These are phyloP conservation scores for Colletotrichum tanaceti DNA, from an alignment of 2,329 filamentous ascomycete genomes.

Conservation along the genomic window DNA sequence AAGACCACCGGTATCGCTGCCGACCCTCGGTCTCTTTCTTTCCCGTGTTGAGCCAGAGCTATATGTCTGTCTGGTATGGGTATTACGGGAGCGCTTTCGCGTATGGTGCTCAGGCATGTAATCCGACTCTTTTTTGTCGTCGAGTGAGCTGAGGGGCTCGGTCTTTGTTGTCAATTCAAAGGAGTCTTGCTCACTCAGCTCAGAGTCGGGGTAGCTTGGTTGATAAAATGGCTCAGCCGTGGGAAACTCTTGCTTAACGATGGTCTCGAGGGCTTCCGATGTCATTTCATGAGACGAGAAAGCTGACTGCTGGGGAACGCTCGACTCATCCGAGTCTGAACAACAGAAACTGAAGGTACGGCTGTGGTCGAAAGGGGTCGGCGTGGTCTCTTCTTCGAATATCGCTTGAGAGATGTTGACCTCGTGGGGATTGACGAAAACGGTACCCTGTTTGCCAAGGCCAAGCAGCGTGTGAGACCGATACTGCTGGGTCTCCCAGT, in stretches of 20 bases:
- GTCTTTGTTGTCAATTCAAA: constrained; percentile 38
- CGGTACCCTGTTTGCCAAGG: constrained; percentile 12
- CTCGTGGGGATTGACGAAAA: constrained; percentile 39
- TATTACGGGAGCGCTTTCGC: constrained; percentile 37
- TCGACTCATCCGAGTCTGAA: constrained; percentile 24
- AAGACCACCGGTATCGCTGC: constrained; percentile 2
- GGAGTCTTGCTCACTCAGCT: constrained; percentile 39
- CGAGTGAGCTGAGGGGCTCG: background rate
- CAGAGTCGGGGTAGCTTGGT: constrained; percentile 28
- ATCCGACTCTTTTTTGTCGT: constrained; percentile 32
- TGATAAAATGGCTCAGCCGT: constrained; percentile 3
- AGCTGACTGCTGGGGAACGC: constrained; percentile 16
- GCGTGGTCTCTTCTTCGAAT: constrained; percentile 29
- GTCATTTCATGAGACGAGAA: constrained; percentile 27
- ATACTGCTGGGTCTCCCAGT: constrained; percentile 25
- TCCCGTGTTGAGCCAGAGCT: constrained; percentile 10
- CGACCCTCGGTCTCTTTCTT: constrained; percentile 28
- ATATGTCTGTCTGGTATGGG: constrained; percentile 3
- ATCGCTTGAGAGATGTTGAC: constrained; percentile 34
- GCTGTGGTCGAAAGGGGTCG: constrained; percentile 7
- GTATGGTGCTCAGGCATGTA: constrained; percentile 33
- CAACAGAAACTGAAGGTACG: constrained; percentile 26
- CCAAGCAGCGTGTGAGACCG: constrained; percentile 24
- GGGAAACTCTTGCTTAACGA: constrained; percentile 30
- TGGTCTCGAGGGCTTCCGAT: constrained; percentile 21